phyloP scores from a whole-genome alignment of 2,329 filamentous ascomycete species.

The Fusarium tupiense region DNA sequence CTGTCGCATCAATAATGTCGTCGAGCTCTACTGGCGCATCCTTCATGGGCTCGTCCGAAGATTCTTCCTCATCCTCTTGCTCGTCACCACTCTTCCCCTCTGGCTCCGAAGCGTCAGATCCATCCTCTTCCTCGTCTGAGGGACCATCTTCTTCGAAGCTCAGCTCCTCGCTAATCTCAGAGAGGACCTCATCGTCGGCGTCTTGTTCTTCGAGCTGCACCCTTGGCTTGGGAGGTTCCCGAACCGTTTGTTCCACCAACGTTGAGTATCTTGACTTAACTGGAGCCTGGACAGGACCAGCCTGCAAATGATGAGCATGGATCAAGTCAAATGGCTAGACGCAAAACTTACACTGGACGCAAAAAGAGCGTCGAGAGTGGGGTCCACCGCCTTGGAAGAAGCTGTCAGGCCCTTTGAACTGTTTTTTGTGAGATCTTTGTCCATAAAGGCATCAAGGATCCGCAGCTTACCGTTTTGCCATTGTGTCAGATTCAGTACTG shows the following conservation, averaged over 20 bases:
- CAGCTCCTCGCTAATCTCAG: conserved; percentile 48
- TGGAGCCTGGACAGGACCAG: conserved; percentile 61
- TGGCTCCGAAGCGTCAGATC: conserved; percentile 41
- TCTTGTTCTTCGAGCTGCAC: conserved; percentile 46
- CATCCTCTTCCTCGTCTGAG: conserved; percentile 40
- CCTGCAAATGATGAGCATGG: conserved; percentile 48
- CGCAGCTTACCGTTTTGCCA: conserved; percentile 40
- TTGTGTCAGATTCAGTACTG: conserved; percentile 12
- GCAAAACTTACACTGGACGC: conserved; percentile 71
- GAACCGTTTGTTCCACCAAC: conserved; percentile 48
- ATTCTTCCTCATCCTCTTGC: conserved; percentile 47
- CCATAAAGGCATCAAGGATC: neutral
- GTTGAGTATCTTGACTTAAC: conserved; percentile 57
- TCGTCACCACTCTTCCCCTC: conserved; percentile 39
- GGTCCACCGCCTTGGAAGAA: conserved; percentile 70
- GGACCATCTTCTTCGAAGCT: conserved; percentile 48
- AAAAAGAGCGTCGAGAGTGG: conserved; percentile 75
- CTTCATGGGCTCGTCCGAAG: conserved; percentile 51
- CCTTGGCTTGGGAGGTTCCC: conserved; percentile 38
- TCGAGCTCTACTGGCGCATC: conserved; percentile 49
- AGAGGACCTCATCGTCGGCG: conserved; percentile 48
- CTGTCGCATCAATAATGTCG: conserved; percentile 47
- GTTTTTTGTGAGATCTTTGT: conserved; percentile 30
- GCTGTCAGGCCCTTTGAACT: conserved; percentile 55
- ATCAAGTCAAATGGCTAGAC: neutral